Conservation (phyloP, 805 yeast genomes). For the Lachancea mirantina region DNA sequence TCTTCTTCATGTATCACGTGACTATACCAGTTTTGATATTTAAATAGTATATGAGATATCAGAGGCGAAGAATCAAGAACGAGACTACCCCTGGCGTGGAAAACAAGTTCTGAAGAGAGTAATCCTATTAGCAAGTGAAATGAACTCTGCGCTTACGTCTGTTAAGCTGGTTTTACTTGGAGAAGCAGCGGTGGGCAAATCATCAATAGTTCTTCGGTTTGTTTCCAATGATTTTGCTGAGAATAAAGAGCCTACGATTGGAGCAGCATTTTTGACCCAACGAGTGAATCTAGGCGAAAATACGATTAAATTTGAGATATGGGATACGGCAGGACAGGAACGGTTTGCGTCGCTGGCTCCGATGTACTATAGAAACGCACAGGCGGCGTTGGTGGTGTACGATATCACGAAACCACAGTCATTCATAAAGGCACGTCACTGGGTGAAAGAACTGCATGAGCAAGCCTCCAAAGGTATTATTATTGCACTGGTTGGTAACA, state of each 20-base stretch:
- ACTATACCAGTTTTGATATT: too few relatives aligned
- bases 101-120: too few relatives aligned
- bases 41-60: too few relatives aligned
- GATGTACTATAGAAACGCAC: slow-evolving; percentile 95
- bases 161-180: slow-evolving; percentile 90
- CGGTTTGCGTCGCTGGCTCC: slow-evolving; percentile 94
- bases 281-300: slow-evolving; percentile 80
- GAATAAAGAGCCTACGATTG: slow-evolving; percentile 95
- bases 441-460: slow-evolving; percentile 94
- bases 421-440: slow-evolving; percentile 91
- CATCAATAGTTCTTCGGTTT: slow-evolving; percentile 84
- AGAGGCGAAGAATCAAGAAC: too few relatives aligned
- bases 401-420: slow-evolving; percentile 94
- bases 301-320: slow-evolving; percentile 85
- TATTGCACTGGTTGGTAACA: slow-evolving; percentile 92
- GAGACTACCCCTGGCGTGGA: too few relatives aligned
- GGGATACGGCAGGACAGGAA: slow-evolving; percentile 99
- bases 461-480: slow-evolving; percentile 90
- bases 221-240: slow-evolving; percentile 95
- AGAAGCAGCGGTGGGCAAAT: slow-evolving; percentile 97
- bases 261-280: slow-evolving; percentile 95
- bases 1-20: too few relatives aligned
- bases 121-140: too few relatives aligned
- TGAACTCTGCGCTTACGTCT: slow-evolving; percentile 29
- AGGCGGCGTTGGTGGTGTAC: slow-evolving; percentile 92